Percentiles rank a stretch among this genome's conserved stretches.
Conservation (phyloP, 305 asterid species). For the Fraxinus dipetala region DNA sequence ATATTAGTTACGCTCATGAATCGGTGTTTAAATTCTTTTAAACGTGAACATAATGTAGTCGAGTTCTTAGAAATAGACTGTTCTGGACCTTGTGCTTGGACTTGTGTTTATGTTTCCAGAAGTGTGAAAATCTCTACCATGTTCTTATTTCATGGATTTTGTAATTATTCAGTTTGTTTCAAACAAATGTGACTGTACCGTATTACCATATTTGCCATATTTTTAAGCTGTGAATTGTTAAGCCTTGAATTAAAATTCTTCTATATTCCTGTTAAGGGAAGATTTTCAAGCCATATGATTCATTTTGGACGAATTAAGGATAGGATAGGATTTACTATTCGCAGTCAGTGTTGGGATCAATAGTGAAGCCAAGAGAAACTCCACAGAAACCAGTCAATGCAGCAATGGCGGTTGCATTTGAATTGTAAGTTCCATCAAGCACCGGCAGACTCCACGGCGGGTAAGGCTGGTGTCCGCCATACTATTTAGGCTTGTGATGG, state of each 20-base stretch:
- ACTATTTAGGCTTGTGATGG: conserved; percentile 33
- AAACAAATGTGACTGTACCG: neutral
- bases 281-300: neutral
- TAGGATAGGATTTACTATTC: conserved; percentile 48
- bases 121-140: conserved; percentile 20
- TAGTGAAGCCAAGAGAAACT: conserved; percentile 75
- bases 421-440: conserved; percentile 62
- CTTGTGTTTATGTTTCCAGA: neutral
- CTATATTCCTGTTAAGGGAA: neutral
- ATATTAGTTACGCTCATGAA: conserved; percentile 25
- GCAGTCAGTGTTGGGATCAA: conserved; percentile 70
- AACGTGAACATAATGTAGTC: neutral
- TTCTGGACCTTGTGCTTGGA: neutral
- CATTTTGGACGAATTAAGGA: neutral
- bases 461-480: conserved; percentile 43
- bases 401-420: conserved; percentile 82
- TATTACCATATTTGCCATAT: neutral
- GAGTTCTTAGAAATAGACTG: neutral
- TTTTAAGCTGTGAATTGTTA: neutral
- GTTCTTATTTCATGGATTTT: conserved; percentile 17
- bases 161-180: conserved; percentile 15
- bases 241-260: neutral
- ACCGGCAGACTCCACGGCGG: conserved; percentile 57
- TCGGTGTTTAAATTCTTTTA: neutral
- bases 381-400: conserved; percentile 86